Base-by-base conservation (phyloP, 495 filamentous ascomycete species). In the Hyaloscypha variabilis region DNA sequence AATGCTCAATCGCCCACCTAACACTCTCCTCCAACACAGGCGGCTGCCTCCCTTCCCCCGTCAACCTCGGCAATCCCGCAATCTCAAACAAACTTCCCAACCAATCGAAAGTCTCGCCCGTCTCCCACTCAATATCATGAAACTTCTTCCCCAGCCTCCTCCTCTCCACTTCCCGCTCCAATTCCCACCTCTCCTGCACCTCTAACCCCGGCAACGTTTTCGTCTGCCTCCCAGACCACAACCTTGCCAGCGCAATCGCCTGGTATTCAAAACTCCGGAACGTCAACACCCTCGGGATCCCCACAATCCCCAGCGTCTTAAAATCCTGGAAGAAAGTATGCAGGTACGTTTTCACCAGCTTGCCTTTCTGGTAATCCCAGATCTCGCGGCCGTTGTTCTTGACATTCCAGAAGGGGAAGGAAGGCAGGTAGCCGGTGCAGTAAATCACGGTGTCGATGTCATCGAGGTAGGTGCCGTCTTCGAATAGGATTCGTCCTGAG, bases 221-320 rank as follows among this genome's bases (percentile, higher is more conserved):
- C 4, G 65, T 50, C 39, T 77, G 72, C 14, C 81, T 72, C 0
- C 72, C 71, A 3, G 78, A 62, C 66, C 78, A 82, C 11, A 83
- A 61, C 10, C 81, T 76, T 2, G 81, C 80, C 1, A 82, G 70
- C 0, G 80, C 79, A 36, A 83, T 70, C 30, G 80, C 80, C 57
- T 84, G 81, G 72, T 82, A 84, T 67, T 84, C 81, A 68, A 82
- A 84, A 50, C 74, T 75, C 8, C 80, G 71, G 66, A 82, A 84
- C 1, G 81, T 83, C 8, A 84, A 71, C 0, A 74, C 76, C 10
- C 79, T 73, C 8, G 80, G 81, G 5, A 80, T 25, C 1, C 80
- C 81, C 0, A 82, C 74, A 42, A 81, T 66, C 10, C 68, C 81
- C 1, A 83, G 67, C 4, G 74, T 78, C 6, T 26, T 23, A 54